Percentiles rank a stretch among this genome's conserved stretches.
phyloP scores from a whole-genome alignment of 352 stramenopile genomes.

The Achlya hypogyna region DNA sequence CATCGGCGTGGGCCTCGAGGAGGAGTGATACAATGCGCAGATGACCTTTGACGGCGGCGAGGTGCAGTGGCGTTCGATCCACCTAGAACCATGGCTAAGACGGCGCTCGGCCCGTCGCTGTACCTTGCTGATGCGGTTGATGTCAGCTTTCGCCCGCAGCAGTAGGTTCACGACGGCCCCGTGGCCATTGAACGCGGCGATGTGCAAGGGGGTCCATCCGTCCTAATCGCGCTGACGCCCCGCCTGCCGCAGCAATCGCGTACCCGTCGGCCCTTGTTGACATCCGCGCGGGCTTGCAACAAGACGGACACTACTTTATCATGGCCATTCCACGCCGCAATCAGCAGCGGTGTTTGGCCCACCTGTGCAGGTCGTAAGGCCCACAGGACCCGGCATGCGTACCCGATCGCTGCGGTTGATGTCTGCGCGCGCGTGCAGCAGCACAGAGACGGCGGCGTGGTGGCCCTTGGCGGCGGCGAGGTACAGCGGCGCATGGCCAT shows the following conservation, averaged over 20 bases:
- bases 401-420: not conserved
- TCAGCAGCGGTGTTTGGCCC: not conserved
- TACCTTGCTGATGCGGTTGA: constrained; percentile 3
- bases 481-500: not conserved
- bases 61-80: not conserved
- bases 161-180: not conserved
- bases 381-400: not conserved
- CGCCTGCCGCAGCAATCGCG: not conserved
- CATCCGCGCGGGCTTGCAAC: not conserved
- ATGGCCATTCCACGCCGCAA: not conserved
- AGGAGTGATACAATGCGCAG: not conserved
- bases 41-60: not conserved
- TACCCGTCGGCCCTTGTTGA: constrained; percentile 3
- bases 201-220: constrained; percentile 1
- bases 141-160: not conserved
- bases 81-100: not conserved
- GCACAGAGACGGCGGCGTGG: not conserved
- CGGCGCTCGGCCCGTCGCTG: too few species aligned
- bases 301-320: not conserved
- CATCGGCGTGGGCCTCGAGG: not conserved
- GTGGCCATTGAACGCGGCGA: not conserved
- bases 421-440: not conserved
- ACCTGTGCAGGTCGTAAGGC: not conserved
- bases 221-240: not conserved
- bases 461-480: not conserved